Evolutionary conservation across 768 basidiomycete genomes (phyloP), one percentile per base, ranked within the genome.

Genomic region (Lactarius evosmus): DNA sequence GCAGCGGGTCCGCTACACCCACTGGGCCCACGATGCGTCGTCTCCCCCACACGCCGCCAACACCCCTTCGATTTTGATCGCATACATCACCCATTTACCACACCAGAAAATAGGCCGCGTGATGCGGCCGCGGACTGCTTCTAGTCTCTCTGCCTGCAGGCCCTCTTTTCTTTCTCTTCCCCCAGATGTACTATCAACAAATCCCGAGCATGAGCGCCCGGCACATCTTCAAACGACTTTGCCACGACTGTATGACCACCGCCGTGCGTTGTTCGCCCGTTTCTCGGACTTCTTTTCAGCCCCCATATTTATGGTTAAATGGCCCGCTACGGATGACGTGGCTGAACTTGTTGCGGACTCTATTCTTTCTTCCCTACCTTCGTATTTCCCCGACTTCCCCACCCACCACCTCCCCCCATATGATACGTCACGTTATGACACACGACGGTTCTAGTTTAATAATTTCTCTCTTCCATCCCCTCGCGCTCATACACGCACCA

Each of bases 231-330:
- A 44, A 44, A 65, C 49, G 58, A 66, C 36, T 53, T 46, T 64
- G 41, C 58, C 54, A 66, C 27, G 62, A 66, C n/a, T 66, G 66
- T 66, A 66, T 19, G 62, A 66, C 27, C 54, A 56, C 34, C 22
- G 5, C 41, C 44, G 40, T 58, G 50, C 52, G 30, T 56, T 56
- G 19, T 17, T 41, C 22, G 32, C 27, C 30, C 36, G 33, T 52
- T 33, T 59, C 52, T 53, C 33, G 19, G 16, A 19, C 27, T 30
- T 58, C 17, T 44, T 59, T 30, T 5, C n/a, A n/a, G n/a, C n/a
- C n/a, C 44, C 8, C 34, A n/a, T 66, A 66, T 65, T 66, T 66
- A 66, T 66, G 25, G 50, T 60, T 66, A 65, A 65, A 40, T 55
- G 46, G 46, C 59, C 55, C 22, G 33, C 56, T 46, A 14, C 57